Evolutionary conservation across 306 rosid genomes (phyloP).

Genomic region (Begonia fuchsioides): DNA sequence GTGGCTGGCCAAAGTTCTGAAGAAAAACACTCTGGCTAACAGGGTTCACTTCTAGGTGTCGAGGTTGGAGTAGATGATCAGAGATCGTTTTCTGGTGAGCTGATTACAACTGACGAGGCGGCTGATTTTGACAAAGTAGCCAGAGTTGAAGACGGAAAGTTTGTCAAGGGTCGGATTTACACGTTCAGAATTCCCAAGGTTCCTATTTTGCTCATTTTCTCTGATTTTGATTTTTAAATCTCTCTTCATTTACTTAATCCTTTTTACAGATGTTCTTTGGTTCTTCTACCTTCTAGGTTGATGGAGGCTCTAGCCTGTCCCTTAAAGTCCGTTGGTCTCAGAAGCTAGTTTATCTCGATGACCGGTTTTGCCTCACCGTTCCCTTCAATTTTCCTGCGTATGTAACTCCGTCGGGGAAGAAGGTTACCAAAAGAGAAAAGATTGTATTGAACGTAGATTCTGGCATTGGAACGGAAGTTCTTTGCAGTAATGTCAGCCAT

Average conservation of each 20-base stretch:
- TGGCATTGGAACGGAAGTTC: conserved; percentile 36
- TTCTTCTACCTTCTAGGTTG: conserved; percentile 31
- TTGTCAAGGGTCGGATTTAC: conserved; percentile 64
- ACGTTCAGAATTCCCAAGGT: conserved; percentile 72
- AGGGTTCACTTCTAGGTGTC: conserved; percentile 99
- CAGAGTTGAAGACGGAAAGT: conserved; percentile 55
- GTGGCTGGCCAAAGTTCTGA: no score
- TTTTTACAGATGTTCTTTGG: not conserved
- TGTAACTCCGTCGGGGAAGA: conserved; percentile 42
- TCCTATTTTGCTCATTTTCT: conserved; percentile 8
- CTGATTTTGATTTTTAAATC: conserved; percentile 7
- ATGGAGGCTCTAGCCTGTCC: conserved; percentile 61
- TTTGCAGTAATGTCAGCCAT: conserved; percentile 56
- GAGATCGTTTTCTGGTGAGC: conserved; percentile 36
- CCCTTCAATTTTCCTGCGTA: conserved; percentile 76
- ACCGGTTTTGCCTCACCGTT: conserved; percentile 39
- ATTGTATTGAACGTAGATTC: conserved; percentile 45
- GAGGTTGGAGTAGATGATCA: conserved; percentile 51
- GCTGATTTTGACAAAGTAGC: conserved; percentile 27
- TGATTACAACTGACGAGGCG: conserved; percentile 31
- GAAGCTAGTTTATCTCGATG: conserved; percentile 38
- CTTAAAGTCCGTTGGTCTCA: conserved; percentile 68
- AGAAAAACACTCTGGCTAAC: conserved; percentile 85
- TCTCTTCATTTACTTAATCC: not conserved
- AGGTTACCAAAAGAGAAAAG: conserved; percentile 34